Evolutionary conservation across 2,329 filamentous ascomycete species (phyloP).

Genomic region (Ceratocystis ficicola): DNA sequence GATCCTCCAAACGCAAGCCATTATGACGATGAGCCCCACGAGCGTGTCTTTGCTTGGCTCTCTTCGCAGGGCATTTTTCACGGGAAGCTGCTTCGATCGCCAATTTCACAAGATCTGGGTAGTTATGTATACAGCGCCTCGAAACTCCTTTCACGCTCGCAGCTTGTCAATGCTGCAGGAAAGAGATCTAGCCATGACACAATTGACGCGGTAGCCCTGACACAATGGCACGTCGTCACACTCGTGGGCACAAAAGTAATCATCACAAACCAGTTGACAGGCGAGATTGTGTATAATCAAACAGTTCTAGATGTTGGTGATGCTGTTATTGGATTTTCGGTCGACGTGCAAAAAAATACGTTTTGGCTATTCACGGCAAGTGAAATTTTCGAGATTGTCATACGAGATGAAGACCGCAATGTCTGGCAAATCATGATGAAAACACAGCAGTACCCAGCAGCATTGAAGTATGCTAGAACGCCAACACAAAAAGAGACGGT

Average conservation of each 20-base stretch:
- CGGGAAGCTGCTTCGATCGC: constrained; percentile 58
- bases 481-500: constrained; percentile 77
- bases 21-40: constrained; percentile 45
- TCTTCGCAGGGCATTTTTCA: constrained; percentile 77
- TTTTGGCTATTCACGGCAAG: constrained; percentile 90
- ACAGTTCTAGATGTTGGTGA: constrained; percentile 69
- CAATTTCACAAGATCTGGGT: constrained; percentile 51
- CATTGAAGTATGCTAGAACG: constrained; percentile 72
- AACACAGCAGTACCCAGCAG: constrained; percentile 75
- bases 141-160: constrained; percentile 61
- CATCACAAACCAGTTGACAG: constrained; percentile 76
- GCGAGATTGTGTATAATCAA: constrained; percentile 77
- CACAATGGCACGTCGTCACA: constrained; percentile 84
- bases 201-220: constrained; percentile 69
- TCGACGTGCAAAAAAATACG: constrained; percentile 88
- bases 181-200: constrained; percentile 56
- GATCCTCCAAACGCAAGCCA: constrained; percentile 47
- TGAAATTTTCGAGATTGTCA: constrained; percentile 88
- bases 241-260: constrained; percentile 74
- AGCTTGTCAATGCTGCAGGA: constrained; percentile 57
- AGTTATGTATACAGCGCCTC: constrained; percentile 65
- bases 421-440: constrained; percentile 91
- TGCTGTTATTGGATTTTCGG: constrained; percentile 67
- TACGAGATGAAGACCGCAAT: constrained; percentile 79
- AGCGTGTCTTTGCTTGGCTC: constrained; percentile 81